Conservation (phyloP, 352 stramenopile genomes). For the Pythium plurisporium region DNA sequence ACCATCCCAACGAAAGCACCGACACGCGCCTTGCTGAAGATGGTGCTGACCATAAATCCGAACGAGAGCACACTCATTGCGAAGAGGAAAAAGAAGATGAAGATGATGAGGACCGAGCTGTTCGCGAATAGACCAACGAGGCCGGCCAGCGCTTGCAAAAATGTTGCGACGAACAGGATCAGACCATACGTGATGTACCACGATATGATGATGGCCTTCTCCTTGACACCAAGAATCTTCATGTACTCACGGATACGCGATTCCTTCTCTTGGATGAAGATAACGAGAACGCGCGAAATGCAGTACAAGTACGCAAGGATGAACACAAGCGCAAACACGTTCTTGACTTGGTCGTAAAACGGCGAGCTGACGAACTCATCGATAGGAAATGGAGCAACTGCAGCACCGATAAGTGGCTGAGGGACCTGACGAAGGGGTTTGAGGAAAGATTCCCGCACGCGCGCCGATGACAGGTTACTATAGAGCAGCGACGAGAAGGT, state of each 20-base stretch:
- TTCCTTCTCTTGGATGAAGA: slow-evolving; percentile 93
- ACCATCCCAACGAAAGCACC: slow-evolving; percentile 72
- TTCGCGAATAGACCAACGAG: slow-evolving; percentile 40
- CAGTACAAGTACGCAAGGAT: slow-evolving; percentile 91
- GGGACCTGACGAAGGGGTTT: slow-evolving; percentile 51
- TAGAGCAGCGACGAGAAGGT: slow-evolving; percentile 11
- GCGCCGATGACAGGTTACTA: not conserved
- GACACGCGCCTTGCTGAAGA: slow-evolving; percentile 52
- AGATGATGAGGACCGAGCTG: slow-evolving; percentile 42
- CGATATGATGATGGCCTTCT: slow-evolving; percentile 39
- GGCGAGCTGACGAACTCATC: slow-evolving; percentile 46
- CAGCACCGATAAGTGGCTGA: slow-evolving; percentile 48
- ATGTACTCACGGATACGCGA: slow-evolving; percentile 87
- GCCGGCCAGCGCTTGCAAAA: slow-evolving; percentile 42
- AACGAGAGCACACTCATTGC: slow-evolving; percentile 74
- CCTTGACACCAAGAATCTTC: slow-evolving; percentile 87
- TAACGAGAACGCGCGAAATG: slow-evolving; percentile 86
- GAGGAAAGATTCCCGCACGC: slow-evolving; percentile 28
- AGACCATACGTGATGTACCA: slow-evolving; percentile 82
- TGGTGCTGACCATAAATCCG: slow-evolving; percentile 62
- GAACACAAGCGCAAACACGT: slow-evolving; percentile 88
- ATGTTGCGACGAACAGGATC: slow-evolving; percentile 40
- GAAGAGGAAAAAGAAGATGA: slow-evolving; percentile 75
- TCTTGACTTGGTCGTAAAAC: slow-evolving; percentile 78
- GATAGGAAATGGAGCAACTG: slow-evolving; percentile 56